Conservation (phyloP, 2,329 filamentous ascomycete genomes). For the Pestalotiopsis sp. region DNA sequence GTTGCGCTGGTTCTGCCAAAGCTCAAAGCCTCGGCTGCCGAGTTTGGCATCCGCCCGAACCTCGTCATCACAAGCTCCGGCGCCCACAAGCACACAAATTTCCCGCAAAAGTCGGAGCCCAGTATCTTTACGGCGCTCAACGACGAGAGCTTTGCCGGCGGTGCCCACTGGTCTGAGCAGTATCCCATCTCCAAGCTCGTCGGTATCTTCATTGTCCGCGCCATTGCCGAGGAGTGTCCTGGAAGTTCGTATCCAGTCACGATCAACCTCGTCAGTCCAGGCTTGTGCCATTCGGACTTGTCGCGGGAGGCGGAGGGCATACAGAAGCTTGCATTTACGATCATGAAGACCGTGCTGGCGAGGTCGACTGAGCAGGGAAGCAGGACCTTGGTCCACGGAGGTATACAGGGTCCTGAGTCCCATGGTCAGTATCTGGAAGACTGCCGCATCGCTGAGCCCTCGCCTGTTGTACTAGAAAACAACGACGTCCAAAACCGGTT, state of each 20-base stretch:
- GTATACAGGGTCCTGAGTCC: conserved; percentile 38
- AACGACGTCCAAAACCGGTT: conserved; percentile 37
- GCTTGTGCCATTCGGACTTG: conserved; percentile 52
- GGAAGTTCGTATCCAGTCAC: conserved; percentile 37
- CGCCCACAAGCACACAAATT: conserved; percentile 27
- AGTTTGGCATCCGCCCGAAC: conserved; percentile 24
- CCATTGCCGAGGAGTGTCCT: conserved; percentile 20
- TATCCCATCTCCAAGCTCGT: conserved; percentile 37
- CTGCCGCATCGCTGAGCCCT: conserved; percentile 29
- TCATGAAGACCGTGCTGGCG: conserved; percentile 39
- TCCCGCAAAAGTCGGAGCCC: conserved; percentile 29
- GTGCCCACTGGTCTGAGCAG: conserved; percentile 10
- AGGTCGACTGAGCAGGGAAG: conserved; percentile 50
- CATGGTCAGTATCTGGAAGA: conserved; percentile 51
- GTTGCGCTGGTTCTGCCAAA: conserved; percentile 52
- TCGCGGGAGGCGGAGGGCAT: conserved; percentile 33
- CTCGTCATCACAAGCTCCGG: conserved; percentile 32
- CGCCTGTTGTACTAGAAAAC: conserved; percentile 42
- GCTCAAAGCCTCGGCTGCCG: conserved; percentile 42
- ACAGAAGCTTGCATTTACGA: conserved; percentile 12
- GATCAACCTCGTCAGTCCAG: conserved; percentile 55
- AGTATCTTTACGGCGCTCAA: conserved; percentile 31
- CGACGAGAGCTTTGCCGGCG: conserved; percentile 7
- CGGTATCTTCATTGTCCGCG: conserved; percentile 28
- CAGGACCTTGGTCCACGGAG: conserved; percentile 44